phyloP scores from a whole-genome alignment of 257 asterid genomes.

The Penstemon eatonii region DNA sequence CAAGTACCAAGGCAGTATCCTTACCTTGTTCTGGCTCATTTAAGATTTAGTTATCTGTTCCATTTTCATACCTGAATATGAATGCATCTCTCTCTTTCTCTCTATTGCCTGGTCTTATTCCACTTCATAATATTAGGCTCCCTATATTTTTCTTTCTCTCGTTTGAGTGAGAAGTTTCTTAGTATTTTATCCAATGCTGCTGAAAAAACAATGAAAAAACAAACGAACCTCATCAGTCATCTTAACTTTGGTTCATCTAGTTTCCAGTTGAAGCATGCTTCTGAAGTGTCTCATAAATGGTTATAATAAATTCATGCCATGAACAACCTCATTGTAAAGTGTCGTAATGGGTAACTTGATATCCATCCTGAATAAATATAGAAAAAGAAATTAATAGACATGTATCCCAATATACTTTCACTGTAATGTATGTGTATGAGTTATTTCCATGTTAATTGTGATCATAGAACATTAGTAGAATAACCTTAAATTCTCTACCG shows the following conservation, averaged over 20 bases:
- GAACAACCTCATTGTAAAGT: not conserved
- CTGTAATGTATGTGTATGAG: not conserved
- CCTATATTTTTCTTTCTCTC: not conserved
- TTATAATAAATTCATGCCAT: not conserved
- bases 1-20: conserved; percentile 99
- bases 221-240: not conserved
- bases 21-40: conserved; percentile 30
- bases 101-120: not conserved
- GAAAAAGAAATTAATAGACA: not conserved
- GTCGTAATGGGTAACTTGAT: not conserved
- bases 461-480: not conserved
- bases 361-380: not conserved
- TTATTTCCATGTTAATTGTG: not conserved
- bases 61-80: conserved; percentile 16
- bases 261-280: conserved; percentile 13
- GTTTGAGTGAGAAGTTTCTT: not conserved
- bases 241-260: conserved; percentile 3
- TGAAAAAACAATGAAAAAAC: not conserved
- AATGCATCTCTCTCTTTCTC: conserved; percentile 12
- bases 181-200: not conserved
- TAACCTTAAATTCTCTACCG: not conserved
- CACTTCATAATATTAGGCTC: not conserved
- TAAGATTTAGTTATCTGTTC: conserved; percentile 22
- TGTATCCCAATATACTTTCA: not conserved
- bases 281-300: not conserved